Base-by-base conservation (phyloP, 495 filamentous ascomycete species). In the Corynascus novoguineensis region DNA sequence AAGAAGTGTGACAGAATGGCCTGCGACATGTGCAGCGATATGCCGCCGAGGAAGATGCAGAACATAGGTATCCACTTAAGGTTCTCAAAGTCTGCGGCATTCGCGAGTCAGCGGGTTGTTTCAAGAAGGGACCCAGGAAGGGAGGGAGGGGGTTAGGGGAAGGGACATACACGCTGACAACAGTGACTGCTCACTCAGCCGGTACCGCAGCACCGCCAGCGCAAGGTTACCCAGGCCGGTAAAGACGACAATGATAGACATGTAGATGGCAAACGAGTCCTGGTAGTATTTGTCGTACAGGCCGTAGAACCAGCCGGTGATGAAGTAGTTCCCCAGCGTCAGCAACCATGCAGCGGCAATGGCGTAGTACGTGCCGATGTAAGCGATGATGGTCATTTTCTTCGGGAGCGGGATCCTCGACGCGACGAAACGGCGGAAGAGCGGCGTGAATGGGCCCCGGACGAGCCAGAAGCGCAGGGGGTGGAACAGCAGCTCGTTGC, bases 331-430 rank as follows among this genome's bases (percentile, higher is more conserved):
- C 55, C 75, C 74, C 8, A 84, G 75, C 2, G 87, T 89, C 73
- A 92, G 77, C 60, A 89, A 75, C 87, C 87, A 90, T 32, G 88
- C 85, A 5, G 85, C 83, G 24, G 79, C 88, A 55, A 92, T 86
- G 53, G 88, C 88, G 67, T 91, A 92, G 73, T 92, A 92, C 15
- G 88, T 91, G 17, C 88, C 88, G 60, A 92, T 87, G 64, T 92
- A 92, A 0, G 87, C 87, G 64, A 90, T 76, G 60, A 91, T 86
- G 35, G 88, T 90, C 65, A 90, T 71, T 69, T 92, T 92, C 52
- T 83, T 86, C 4, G 87, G 86, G 55, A 92, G 75, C 6, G 84
- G 86, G 64, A 90, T 90, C 64, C 80, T 81, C 61, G 83, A 86
- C 61, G 74, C 75, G 40, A 91, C 69, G 69, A 91, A 92, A 25